These are phyloP conservation scores for Didymella lethalis DNA, from an alignment of 2,329 filamentous ascomycete species.

Conservation along the genomic window DNA sequence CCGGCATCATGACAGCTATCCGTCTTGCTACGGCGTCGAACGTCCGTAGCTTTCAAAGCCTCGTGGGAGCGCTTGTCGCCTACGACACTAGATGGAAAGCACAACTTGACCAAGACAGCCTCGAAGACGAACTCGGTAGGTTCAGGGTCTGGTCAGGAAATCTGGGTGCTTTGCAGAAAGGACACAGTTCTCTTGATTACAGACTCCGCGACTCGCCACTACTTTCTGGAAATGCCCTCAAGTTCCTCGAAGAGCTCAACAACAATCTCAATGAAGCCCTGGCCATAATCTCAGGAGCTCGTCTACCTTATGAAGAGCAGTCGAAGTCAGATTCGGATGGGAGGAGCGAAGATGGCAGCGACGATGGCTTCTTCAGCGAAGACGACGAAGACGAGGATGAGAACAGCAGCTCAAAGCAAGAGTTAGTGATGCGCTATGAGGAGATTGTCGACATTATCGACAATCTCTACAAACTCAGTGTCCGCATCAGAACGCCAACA, in stretches of 20 bases:
- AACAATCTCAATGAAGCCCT: slow-evolving; percentile 40
- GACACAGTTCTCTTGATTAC: slow-evolving; percentile 49
- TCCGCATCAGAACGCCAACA: slow-evolving; percentile 48
- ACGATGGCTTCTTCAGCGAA: slow-evolving; percentile 40
- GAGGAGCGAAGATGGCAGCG: slow-evolving; percentile 25
- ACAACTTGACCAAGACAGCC: slow-evolving; percentile 37
- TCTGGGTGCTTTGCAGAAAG: slow-evolving; percentile 48
- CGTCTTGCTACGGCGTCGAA: slow-evolving; percentile 42
- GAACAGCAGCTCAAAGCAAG: slow-evolving; percentile 33
- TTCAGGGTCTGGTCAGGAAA: slow-evolving; percentile 50
- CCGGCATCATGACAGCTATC: slow-evolving; percentile 33
- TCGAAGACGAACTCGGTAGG: slow-evolving; percentile 49
- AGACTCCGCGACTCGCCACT: slow-evolving; percentile 48
- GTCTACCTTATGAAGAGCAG: slow-evolving; percentile 48
- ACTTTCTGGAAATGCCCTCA: slow-evolving; percentile 45
- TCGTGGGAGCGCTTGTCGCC: slow-evolving; percentile 31
- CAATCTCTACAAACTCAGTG: slow-evolving; percentile 50
- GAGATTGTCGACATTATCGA: slow-evolving; percentile 50
- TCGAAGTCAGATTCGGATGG: slow-evolving; percentile 11
- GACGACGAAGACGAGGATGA: slow-evolving; percentile 43
- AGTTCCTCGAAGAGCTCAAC: slow-evolving; percentile 44
- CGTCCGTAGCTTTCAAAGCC: slow-evolving; percentile 40
- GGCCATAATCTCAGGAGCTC: slow-evolving; percentile 38
- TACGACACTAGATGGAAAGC: slow-evolving; percentile 24
- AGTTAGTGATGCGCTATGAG: slow-evolving; percentile 47